Conservation (phyloP, 2,329 filamentous ascomycete genomes). For the Escovopsis sp. region DNA sequence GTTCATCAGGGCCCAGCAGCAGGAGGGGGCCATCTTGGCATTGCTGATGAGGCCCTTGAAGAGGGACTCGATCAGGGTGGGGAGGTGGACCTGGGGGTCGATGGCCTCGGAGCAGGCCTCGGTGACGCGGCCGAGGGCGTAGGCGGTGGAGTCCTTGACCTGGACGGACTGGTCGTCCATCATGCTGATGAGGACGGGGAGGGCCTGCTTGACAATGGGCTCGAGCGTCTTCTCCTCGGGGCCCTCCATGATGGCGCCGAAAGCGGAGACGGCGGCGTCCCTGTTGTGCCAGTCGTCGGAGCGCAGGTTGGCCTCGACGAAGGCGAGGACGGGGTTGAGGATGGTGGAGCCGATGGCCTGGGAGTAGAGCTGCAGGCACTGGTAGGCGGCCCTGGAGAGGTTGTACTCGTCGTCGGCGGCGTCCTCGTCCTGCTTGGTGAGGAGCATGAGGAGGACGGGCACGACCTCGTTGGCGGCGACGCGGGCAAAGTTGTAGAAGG, state of each 20-base stretch:
- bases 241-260: conserved; percentile 97
- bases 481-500: conserved; percentile 90
- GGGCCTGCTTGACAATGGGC: conserved; percentile 87
- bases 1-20: conserved; percentile 99
- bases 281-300: conserved; percentile 88
- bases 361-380: conserved; percentile 88
- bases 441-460: conserved; percentile 71
- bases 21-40: conserved; percentile 93
- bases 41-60: conserved; percentile 83
- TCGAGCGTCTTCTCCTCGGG: conserved; percentile 86
- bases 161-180: conserved; percentile 86
- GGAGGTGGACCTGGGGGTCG: conserved; percentile 69
- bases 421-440: conserved; percentile 97
- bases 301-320: conserved; percentile 83
- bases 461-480: conserved; percentile 91
- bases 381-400: conserved; percentile 84
- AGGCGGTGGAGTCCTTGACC: conserved; percentile 91
- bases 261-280: conserved; percentile 91
- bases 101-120: conserved; percentile 87
- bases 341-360: conserved; percentile 78
- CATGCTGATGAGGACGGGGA: conserved; percentile 76
- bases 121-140: conserved; percentile 88
- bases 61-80: conserved; percentile 70
- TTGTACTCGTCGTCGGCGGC: conserved; percentile 97
- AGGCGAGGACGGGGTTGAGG: conserved; percentile 72